Base-by-base conservation (phyloP, 768 basidiomycete genomes). In the Antrodiella citrinella region DNA sequence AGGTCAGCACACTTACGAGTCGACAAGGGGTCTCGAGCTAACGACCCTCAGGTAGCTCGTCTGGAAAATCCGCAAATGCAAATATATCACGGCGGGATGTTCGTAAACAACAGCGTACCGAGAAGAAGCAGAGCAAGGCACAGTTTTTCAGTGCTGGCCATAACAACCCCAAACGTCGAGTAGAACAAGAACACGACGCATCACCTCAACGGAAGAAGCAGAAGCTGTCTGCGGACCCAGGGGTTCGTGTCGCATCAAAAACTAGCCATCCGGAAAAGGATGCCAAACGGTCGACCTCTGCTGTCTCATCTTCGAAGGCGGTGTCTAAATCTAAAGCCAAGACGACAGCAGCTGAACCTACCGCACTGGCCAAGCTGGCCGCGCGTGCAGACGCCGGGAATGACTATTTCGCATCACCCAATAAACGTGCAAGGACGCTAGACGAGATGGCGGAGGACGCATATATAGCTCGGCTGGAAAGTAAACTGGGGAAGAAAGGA, bases 381-480 rank as follows among this genome's bases (percentile, higher is more conserved):
- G 55, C 51, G 3, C 59, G 57, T 24, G 51, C 63, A 35, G 43
- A 35, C 10, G 9, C 50, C 9, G 25, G 20, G 3, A 19, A 41
- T 42, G 9, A 41, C 18, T 46, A 47, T 0, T 48, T 38, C 35
- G 0, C 44, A 49, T 7, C 44, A 47, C 0, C 61, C 50, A 2
- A 21, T 49, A 1, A 21, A 20, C 20, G 38, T 40, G 46, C 18
- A 15, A 24, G 65, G 21, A 65, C 65, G 4, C 69, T 62, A 25
- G 67, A 69, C 50, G 78, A 89, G 53, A 66, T 72, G 24, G 76
- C 85, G 26, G 94, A 98, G 57, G 92, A 94, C 59, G 75, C 76
- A 0, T 91, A 94, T 61, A 96, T 97, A 41, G 75, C 81, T 0
- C 83, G 86, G 67, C 69, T 96, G 10, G 94, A 97, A 64, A 71